Evolutionary conservation across 2,329 filamentous ascomycete genomes (phyloP).

Genomic region (Trichophyton rubrum): DNA sequence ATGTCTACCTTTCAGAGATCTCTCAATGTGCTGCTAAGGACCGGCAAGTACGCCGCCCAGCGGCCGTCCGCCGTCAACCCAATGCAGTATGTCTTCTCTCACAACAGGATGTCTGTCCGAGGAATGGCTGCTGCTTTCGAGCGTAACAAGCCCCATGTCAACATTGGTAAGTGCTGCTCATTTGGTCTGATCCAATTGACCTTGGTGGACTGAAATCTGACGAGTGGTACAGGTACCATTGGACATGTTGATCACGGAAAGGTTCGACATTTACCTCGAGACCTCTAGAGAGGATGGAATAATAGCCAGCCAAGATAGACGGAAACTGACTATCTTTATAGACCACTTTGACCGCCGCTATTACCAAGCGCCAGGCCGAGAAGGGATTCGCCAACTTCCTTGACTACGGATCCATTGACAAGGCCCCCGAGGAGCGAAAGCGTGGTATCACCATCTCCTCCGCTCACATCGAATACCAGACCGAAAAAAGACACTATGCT

Average conservation of each 20-base stretch:
- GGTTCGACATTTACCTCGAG: conserved; percentile 40
- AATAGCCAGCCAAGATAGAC: background rate
- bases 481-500: conserved; percentile 88
- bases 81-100: conserved; percentile 48
- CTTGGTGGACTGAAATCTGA: background rate
- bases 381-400: conserved; percentile 91
- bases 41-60: conserved; percentile 62
- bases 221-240: conserved; percentile 59
- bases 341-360: conserved; percentile 96
- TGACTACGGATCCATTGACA: conserved; percentile 96
- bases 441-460: conserved; percentile 99
- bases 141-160: conserved; percentile 93
- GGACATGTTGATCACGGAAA: conserved; percentile 99
- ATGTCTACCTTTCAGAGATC: conserved; percentile 76
- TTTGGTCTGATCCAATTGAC: background rate
- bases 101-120: conserved; percentile 36
- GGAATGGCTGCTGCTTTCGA: conserved; percentile 57
- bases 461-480: conserved; percentile 96
- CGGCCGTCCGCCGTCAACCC: conserved; percentile 59
- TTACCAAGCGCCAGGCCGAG: conserved; percentile 93
- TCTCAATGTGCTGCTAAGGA: conserved; percentile 66
- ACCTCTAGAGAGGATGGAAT: background rate
- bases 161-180: conserved; percentile 58
- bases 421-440: conserved; percentile 97
- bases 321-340: conserved; percentile 30